phyloP scores from a whole-genome alignment of 768 basidiomycete genomes.

The Boletus speciosus region DNA sequence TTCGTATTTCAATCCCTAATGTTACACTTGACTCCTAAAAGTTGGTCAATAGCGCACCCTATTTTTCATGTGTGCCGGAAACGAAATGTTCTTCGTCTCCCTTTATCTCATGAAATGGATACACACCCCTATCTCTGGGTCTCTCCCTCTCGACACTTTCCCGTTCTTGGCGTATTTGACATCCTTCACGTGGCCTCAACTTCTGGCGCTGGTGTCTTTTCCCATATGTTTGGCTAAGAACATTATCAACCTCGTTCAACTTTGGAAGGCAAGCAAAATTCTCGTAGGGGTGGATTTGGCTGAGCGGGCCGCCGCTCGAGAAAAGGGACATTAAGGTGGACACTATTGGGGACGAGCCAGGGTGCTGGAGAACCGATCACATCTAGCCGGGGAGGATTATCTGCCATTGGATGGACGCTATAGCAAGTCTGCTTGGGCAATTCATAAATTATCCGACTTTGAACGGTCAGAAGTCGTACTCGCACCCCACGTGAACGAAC shows the following conservation, averaged over 20 bases:
- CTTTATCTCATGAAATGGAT: conserved; percentile 93
- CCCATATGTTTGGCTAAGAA: conserved; percentile 82
- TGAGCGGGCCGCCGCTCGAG: conserved; percentile 68
- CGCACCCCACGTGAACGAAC: neutral
- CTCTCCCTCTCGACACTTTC: conserved; percentile 13
- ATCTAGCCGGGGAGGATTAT: conserved; percentile 12
- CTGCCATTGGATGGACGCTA: conserved; percentile 6
- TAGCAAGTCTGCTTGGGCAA: conserved; percentile 6
- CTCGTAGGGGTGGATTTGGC: conserved; percentile 91
- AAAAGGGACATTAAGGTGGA: conserved; percentile 21
- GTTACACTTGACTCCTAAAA: neutral
- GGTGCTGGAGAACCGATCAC: conserved; percentile 1
- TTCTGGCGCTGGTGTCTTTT: conserved; percentile 58
- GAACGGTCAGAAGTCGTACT: conserved; percentile 1
- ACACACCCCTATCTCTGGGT: conserved; percentile 55
- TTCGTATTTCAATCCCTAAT: conserved; percentile 39
- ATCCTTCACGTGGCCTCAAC: conserved; percentile 69
- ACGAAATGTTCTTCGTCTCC: conserved; percentile 94
- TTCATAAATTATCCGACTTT: conserved; percentile 15
- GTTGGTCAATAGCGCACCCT: conserved; percentile 59
- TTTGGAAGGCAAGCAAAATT: conserved; percentile 97
- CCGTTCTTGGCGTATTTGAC: conserved; percentile 20
- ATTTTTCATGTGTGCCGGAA: conserved; percentile 90
- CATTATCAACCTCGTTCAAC: conserved; percentile 90
- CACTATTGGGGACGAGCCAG: neutral